Base-by-base conservation (phyloP, 2,329 filamentous ascomycete species). In the Calycina herbarum region DNA sequence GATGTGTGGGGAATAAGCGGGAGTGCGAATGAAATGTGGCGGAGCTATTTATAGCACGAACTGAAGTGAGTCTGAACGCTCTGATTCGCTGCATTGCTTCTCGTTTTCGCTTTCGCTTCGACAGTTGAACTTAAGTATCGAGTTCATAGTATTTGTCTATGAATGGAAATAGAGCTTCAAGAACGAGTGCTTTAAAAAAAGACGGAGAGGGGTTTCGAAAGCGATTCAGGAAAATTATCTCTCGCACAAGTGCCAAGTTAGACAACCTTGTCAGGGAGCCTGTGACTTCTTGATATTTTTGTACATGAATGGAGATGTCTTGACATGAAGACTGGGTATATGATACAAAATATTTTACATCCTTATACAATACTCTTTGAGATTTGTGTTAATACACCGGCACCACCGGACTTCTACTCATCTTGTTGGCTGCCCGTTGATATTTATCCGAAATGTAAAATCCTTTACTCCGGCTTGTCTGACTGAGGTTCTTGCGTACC, bases 331-430 rank as follows among this genome's bases (percentile, higher is more conserved):
- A 59, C 35, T 24, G 33, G 57, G 57, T 40, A 40, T 59, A 38
- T 59, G 31, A 40, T 40, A 59, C 57, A 59, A 35, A 27, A 59
- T 38, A 38, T 5, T 38, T 24, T 38, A 59, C 56, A 58, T 58
- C 56, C 17, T 58, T 20, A 8, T 33, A 58, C 29, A 45, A 54
- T 27, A 54, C 10, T 13, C 48, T 27, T 24, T 13, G 48, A 54
- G 20, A 11, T 13, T 54, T 27, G 27, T 54, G 10, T 27, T 54
- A 7, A 54, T 54, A 54, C 48, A 54, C 48, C 24, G 20, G 24
- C 3, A 54, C 11, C 20, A 54, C 20, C 20, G 20, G 48, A 5
- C 8, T 4, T 54, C 48, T 13, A 27, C 20, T 54, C 48, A 13
- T 54, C 20, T 54, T 13, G 10, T 13, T 11, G 8, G 10, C 20